Base-by-base conservation (phyloP, 257 asterid genomes). In the Haberlea rhodopensis region DNA sequence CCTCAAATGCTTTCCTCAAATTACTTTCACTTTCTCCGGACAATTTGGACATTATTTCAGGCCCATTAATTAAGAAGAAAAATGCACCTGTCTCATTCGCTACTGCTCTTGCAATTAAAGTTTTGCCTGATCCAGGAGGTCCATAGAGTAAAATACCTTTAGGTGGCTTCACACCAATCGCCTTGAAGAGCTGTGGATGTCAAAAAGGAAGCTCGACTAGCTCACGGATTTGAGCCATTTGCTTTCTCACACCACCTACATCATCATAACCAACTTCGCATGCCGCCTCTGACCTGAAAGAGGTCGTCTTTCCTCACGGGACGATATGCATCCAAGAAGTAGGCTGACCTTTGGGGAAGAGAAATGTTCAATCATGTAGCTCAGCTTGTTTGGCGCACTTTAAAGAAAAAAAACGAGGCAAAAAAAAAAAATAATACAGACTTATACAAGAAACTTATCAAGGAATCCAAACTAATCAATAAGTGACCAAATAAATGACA, bases 181-280 rank as follows among this genome's bases (percentile, higher is more conserved):
- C 71, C 46, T 74, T 73, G 60, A 80, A 80, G 72, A 76, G 85
- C 70, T 76, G 82, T 1, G 82, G 82, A 22, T 80, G 85, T 20
- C 82, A 61, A 20, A 80, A 61, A 37, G 85, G 85, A 61, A 76
- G 82, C 72, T 76, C 85, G 1, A 73, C 85, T 20, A 80, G 73
- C 78, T 80, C 82, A 22, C 78, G 82, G 10, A 76, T 80, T 20
- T 74, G 85, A 66, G 85, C 85, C 85, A 80, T 80, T 69, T 80
- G 85, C 67, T 80, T 76, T 46, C 85, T 58, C 40, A 80, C 85
- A 40, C 85, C 85, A 5, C 85, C 85, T 23, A 76, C 85, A 0
- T 80, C 85, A 16, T 80, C 82, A 23, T 80, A 80, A 3, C 85
- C 80, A 9, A 80, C 75, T 61, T 65, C 82, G 40, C 81, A 80